Base-by-base conservation (phyloP, 202 grass and related monocot genomes). In the Hordeum pubiflorum region DNA sequence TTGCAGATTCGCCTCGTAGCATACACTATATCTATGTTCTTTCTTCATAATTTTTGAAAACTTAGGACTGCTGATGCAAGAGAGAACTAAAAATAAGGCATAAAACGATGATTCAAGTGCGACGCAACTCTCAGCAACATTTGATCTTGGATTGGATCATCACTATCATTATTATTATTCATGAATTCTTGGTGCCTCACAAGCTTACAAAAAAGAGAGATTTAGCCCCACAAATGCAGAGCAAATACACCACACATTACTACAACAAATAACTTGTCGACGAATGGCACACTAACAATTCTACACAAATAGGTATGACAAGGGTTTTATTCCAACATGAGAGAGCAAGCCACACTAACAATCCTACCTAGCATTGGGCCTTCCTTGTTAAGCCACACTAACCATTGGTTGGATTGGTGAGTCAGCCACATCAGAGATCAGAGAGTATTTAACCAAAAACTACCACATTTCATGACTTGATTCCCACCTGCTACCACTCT, bases 101-200 rank as follows among this genome's bases (percentile, higher is more conserved):
- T 46, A 24, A 31, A 21, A 48, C 6, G 4, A 14, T 2, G 6
- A 39, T 6, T 11, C 43, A 76, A 8, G 20, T 58, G 39, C 0
- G 18, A 63, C 3, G 0, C 24, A 46, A n/a, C 75, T 21, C 24
- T 52, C 48, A 10, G 15, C 17, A 13, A 26, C 0, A 69, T 29
- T 62, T 2, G 20, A 58, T 38, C 41, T 36, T 50, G 76, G 76
- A 36, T 54, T 11, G 14, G 8, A 55, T 10, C 63, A 79, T 9
- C 21, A 56, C 17, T 26, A 69, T 83, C 62, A 73, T 56, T 70
- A 67, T 69, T 52, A 86, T 82, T 79, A 86, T 74, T 78, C 67
- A 33, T 8, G 20, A 85, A 82, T 64, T 68, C 21, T 74, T 54
- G 58, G 74, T 54, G 50, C 32, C 32, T 61, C 62, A 62, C 68